These are phyloP conservation scores for Fraxinus velutina DNA, from an alignment of 305 asterid species.

Conservation along the genomic window DNA sequence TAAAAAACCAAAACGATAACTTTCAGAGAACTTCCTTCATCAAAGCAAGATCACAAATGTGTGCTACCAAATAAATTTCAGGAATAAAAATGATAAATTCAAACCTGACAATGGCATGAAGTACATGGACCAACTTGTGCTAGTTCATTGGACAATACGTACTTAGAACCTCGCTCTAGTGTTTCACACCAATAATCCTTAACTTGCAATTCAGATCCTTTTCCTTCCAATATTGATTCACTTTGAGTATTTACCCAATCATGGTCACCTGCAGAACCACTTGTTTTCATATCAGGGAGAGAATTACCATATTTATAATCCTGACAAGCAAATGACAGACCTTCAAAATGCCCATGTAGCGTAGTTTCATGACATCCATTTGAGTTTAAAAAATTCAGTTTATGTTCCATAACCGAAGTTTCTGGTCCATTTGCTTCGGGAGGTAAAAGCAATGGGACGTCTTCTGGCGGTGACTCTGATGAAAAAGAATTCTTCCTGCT, in stretches of 20 bases:
- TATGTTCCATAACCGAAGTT: constrained; percentile 30
- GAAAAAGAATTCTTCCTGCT: constrained; percentile 49
- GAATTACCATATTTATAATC: constrained; percentile 15
- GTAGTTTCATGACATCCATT: constrained; percentile 22
- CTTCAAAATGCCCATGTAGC: constrained; percentile 26
- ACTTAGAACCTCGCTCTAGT: constrained; percentile 47
- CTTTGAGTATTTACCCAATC: constrained; percentile 23
- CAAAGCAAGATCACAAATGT: not conserved
- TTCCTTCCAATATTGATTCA: constrained; percentile 24
- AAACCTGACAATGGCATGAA: constrained; percentile 80
- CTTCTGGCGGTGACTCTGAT: constrained; percentile 62
- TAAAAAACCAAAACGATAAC: not conserved
- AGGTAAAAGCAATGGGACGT: constrained; percentile 86
- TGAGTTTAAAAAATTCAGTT: constrained; percentile 31
- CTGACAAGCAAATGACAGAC: constrained; percentile 24
- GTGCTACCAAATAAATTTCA: not conserved
- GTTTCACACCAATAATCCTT: constrained; percentile 52
- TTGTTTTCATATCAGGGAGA: constrained; percentile 15
- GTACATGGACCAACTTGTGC: constrained; percentile 70
- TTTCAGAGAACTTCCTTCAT: not conserved
- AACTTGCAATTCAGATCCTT: constrained; percentile 33
- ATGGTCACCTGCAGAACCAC: constrained; percentile 25
- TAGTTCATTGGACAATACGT: constrained; percentile 44
- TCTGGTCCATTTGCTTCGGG: constrained; percentile 59
- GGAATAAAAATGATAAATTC: constrained; percentile 6